phyloP scores from a whole-genome alignment of 2,329 filamentous ascomycete species.

The Sporothrix sp. region DNA sequence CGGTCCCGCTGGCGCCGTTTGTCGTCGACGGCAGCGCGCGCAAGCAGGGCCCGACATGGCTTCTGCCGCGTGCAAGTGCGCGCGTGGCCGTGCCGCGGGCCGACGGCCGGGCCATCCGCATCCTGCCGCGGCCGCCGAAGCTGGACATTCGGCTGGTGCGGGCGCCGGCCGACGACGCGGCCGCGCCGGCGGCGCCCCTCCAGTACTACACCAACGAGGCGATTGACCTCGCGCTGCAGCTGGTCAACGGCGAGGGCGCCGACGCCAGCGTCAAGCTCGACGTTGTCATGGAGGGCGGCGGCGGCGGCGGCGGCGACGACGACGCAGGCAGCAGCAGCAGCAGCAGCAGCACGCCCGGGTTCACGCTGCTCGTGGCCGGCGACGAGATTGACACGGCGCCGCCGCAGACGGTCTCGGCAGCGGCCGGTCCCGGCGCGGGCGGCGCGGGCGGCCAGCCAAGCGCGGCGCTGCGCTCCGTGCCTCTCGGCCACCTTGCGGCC shows the following conservation, averaged over 20 bases:
- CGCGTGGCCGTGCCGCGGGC: constrained; percentile 39
- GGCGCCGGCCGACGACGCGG: background rate
- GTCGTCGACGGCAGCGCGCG: constrained; percentile 18
- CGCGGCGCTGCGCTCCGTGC: constrained; percentile 33
- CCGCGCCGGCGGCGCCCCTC: background rate
- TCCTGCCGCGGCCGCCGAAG: constrained; percentile 86
- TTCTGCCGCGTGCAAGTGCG: constrained; percentile 30
- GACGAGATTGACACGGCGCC: constrained; percentile 18
- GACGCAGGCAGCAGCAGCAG: too few relatives aligned
- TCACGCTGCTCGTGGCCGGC: constrained; percentile 28
- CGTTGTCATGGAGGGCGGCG: constrained; percentile 51
- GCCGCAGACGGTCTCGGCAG: too few relatives aligned
- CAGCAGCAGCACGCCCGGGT: constrained; percentile 31
- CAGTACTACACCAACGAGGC: constrained; percentile 82
- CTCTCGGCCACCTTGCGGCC: constrained; percentile 38
- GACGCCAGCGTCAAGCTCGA: constrained; percentile 64
- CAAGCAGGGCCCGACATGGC: constrained; percentile 36
- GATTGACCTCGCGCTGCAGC: constrained; percentile 56
- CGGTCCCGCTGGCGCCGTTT: constrained; percentile 41
- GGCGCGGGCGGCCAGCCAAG: too few relatives aligned
- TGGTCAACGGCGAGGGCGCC: constrained; percentile 77
- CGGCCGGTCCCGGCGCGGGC: too few relatives aligned
- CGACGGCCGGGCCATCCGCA: constrained; percentile 50
- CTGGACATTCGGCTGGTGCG: constrained; percentile 57
- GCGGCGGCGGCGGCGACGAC: background rate